Base-by-base conservation (phyloP, 106 monocot genomes). In the Allium cepa region DNA sequence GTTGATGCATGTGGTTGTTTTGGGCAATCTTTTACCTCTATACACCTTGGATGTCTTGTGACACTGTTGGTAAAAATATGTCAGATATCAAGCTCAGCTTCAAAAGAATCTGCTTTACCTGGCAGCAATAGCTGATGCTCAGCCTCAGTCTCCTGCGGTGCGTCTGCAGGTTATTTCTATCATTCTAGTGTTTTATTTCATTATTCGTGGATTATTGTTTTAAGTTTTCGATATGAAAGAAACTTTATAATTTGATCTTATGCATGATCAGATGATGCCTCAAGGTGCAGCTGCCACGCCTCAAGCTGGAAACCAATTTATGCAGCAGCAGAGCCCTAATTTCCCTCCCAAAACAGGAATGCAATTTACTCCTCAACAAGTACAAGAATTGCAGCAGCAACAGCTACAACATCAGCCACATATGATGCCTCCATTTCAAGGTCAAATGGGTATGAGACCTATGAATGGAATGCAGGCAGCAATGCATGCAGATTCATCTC, bases 101-200 rank as follows among this genome's bases (percentile, higher is more conserved):
- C 95, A 95, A 69, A 91, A 88, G 83, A 95, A 95, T 78, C 84
- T 95, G 7, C 49, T 95, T 63, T 95, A 83, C 72, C 76, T 95
- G 1, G 95, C 95, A 53, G 95, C 95, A 53, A 95, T 95, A 47
- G 95, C 95, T 28, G 95, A 95, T 84, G 81, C 91, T 10, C 95
- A 95, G 59, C 88, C 95, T 50, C 91, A 84, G 47, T 49, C 79
- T 53, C 67, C 84, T 62, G 47, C 91, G 56, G 67, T 71, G 50
- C 91, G 82, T 46, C 88, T 91, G 59, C 95, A 87, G 85, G 91
- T 94, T 64, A 66, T 75, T 66, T 66, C 52, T 11, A 11, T 52
- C 51, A 16, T 65, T 17, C 11, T 46, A 46, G 26, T 10, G 48
- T 64, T 4, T n/a, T 17, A 64, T 4, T 26, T 49, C 4, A 64